A percentile compares a stretch with the other conserved stretches of the same genome.
These are phyloP conservation scores for Lepidium didymum DNA, from an alignment of 345 rosid species.

Conservation along the genomic window DNA sequence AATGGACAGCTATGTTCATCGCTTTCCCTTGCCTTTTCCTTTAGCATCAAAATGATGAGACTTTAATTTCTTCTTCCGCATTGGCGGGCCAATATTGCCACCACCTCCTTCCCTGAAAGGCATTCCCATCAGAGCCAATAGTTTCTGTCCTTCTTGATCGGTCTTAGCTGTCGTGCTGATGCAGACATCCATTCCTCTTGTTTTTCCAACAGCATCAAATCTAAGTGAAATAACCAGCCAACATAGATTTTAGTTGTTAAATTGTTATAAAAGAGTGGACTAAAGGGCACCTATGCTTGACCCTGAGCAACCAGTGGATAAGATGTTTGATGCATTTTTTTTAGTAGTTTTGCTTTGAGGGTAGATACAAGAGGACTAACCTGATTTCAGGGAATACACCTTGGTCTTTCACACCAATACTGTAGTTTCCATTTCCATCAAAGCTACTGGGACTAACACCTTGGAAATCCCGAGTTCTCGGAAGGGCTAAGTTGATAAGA, in stretches of 20 bases:
- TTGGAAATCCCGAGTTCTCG: slow-evolving; percentile 89
- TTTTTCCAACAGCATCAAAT: slow-evolving; percentile 57
- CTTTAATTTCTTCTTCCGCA: slow-evolving; percentile 77
- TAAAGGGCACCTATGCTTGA: neutral
- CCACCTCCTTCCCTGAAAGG: slow-evolving; percentile 76
- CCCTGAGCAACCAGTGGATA: neutral
- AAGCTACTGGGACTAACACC: slow-evolving; percentile 82
- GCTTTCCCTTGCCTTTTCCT: slow-evolving; percentile 45
- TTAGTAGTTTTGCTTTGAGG: neutral
- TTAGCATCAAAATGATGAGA: slow-evolving; percentile 73
- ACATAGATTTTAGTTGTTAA: neutral
- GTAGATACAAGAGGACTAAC: neutral
- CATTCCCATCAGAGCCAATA: slow-evolving; percentile 92
- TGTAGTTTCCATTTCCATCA: slow-evolving; percentile 90
- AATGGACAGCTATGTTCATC: slow-evolving; percentile 22
- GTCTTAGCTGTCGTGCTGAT: slow-evolving; percentile 71
- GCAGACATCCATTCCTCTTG: slow-evolving; percentile 93
- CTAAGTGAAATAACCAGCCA: slow-evolving; percentile 3
- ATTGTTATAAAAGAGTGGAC: neutral
- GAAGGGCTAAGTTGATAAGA: slow-evolving; percentile 86
- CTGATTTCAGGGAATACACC: slow-evolving; percentile 82
- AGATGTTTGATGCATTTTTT: neutral
- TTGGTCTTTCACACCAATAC: slow-evolving; percentile 75
- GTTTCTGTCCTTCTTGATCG: slow-evolving; percentile 71
- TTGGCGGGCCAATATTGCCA: neutral